A percentile compares a stretch with the other conserved stretches of the same genome.
Evolutionary conservation across 1,284 basidiomycete species (phyloP).

Genomic region (Athelia sp.): DNA sequence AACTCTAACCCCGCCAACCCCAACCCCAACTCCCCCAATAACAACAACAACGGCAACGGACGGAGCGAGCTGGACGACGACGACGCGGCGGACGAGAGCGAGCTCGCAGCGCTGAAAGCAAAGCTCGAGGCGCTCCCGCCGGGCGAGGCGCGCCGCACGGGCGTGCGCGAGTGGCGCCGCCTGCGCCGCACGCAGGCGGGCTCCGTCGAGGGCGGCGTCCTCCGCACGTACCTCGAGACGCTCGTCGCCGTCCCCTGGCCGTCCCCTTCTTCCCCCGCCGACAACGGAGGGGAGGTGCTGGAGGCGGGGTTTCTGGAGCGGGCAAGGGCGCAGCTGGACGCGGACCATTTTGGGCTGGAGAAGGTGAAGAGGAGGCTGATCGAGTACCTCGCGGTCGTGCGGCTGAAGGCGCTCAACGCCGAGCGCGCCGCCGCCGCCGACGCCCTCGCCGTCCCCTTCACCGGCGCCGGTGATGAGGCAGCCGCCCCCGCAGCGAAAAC

Average conservation of each 20-base stretch:
- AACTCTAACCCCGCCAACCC: too few species aligned
- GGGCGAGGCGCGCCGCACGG: slow-evolving; percentile 75
- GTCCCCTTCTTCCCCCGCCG: slow-evolving; percentile 27
- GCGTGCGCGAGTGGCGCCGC: slow-evolving; percentile 78
- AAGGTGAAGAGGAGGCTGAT: slow-evolving; percentile 89
- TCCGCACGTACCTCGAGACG: slow-evolving; percentile 85
- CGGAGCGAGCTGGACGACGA: too few species aligned
- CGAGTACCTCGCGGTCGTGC: slow-evolving; percentile 86
- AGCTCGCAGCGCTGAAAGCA: slow-evolving; percentile 73
- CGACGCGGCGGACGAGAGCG: slow-evolving; percentile 71
- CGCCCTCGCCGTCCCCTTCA: slow-evolving; percentile 8
- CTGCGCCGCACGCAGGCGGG: slow-evolving; percentile 71
- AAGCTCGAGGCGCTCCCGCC: slow-evolving; percentile 77
- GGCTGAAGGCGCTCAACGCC: slow-evolving; percentile 64
- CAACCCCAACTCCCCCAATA: too few species aligned
- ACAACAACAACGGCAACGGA: too few species aligned
- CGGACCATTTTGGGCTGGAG: slow-evolving; percentile 86
- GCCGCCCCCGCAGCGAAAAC: too few species aligned
- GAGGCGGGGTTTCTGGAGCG: slow-evolving; percentile 59
- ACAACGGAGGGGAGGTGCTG: too few species aligned
- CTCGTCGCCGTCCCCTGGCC: slow-evolving; percentile 78
- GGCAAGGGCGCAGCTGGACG: slow-evolving; percentile 78
- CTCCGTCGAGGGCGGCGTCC: slow-evolving; percentile 75
- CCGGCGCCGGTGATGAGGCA: too few species aligned
- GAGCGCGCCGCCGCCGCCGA: slow-evolving; percentile 27